phyloP scores from a whole-genome alignment of 169 alveolate species.

The Plasmodium ovale region DNA sequence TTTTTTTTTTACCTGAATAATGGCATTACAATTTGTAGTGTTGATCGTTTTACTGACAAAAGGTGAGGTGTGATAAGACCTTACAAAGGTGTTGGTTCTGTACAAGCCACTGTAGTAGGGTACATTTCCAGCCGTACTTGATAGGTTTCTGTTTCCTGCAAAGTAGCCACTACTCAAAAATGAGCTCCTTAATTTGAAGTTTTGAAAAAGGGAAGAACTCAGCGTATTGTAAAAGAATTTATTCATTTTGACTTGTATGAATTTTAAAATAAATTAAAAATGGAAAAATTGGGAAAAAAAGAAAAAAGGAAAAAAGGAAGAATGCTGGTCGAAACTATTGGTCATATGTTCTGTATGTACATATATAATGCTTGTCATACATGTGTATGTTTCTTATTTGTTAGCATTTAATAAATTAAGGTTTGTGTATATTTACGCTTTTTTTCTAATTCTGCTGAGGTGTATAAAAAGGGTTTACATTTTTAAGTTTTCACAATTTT shows the following conservation, averaged over 20 bases:
- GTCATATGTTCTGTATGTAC: background rate
- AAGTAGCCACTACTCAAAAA: slow-evolving; percentile 59
- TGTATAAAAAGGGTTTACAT: no score
- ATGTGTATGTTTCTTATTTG: background rate
- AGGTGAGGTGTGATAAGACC: slow-evolving; percentile 72
- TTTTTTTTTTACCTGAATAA: slow-evolving; percentile 27
- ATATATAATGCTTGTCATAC: background rate
- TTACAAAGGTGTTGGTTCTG: slow-evolving; percentile 14
- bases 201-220: slow-evolving; percentile 73
- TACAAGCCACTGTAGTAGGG: slow-evolving; percentile 12
- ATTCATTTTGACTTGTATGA: slow-evolving; percentile 39
- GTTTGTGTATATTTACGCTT: no score
- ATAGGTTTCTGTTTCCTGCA: slow-evolving; percentile 31
- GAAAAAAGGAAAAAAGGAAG: no score
- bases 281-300: no score
- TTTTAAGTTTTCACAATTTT: no score
- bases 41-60: slow-evolving; percentile 56
- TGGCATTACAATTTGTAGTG: slow-evolving; percentile 29
- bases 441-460: no score
- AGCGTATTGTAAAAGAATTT: slow-evolving; percentile 55
- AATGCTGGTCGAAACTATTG: no score
- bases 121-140: slow-evolving; percentile 14
- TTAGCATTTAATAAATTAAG: no score
- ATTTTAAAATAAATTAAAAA: background rate
- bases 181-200: slow-evolving; percentile 58